A percentile compares a stretch with the other conserved stretches of the same genome.
These are phyloP conservation scores for Zygnema circumcarinatum DNA, from an alignment of 139 green algal species.

Conservation along the genomic window DNA sequence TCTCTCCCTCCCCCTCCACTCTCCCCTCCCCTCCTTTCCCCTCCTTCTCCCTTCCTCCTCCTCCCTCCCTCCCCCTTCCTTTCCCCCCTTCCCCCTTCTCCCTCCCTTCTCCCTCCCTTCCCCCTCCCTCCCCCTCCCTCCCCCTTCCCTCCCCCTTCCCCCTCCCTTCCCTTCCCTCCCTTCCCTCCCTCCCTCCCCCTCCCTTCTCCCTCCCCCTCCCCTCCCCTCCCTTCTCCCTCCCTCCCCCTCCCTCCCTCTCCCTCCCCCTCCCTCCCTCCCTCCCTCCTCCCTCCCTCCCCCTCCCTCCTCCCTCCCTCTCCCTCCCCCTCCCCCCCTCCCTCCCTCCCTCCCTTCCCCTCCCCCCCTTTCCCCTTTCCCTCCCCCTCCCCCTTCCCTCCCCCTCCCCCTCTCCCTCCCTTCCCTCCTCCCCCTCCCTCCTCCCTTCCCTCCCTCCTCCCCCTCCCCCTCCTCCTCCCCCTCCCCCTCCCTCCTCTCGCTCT, in stretches of 20 bases:
- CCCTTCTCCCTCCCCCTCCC: not conserved
- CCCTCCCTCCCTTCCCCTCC: not conserved
- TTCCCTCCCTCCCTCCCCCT: not conserved
- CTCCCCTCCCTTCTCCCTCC: not conserved
- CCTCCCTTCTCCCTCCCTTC: too few relatives aligned
- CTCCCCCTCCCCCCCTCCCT: not conserved
- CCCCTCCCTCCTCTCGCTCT: not conserved
- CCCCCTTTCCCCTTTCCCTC: not conserved
- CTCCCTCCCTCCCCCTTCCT: too few relatives aligned
- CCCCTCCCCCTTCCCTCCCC: not conserved
- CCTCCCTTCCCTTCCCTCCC: not conserved
- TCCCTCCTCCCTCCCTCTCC: not conserved
- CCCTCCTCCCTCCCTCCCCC: too few relatives aligned
- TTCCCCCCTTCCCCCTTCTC: too few relatives aligned
- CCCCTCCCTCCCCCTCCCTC: not conserved
- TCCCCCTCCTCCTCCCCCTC: not conserved
- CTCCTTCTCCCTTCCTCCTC: too few relatives aligned
- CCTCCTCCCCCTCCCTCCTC: too few relatives aligned
- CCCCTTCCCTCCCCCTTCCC: not conserved
- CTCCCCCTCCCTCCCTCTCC: not conserved
- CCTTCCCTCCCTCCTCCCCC: too few relatives aligned
- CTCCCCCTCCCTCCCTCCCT: not conserved
- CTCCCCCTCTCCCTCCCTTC: not conserved
- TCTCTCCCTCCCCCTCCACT: too few relatives aligned
- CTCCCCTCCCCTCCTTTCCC: too few relatives aligned